Evolutionary conservation across 2,329 filamentous ascomycete species (phyloP), one percentile per base, ranked within the genome.

Genomic region (Epichloe baconii): DNA sequence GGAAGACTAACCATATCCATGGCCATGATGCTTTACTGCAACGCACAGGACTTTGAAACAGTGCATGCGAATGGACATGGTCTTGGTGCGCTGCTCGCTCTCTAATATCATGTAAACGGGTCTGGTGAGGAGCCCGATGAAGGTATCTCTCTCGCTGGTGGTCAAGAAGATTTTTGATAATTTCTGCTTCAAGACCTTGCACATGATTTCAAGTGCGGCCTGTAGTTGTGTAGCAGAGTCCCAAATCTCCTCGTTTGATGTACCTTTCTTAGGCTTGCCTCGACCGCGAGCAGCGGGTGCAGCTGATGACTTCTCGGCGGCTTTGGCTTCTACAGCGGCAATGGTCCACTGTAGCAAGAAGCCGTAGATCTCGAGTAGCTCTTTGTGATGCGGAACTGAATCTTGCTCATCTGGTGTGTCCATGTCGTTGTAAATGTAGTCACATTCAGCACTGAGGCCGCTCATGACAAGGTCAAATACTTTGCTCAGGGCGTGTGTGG

Each of bases 1-100:
- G 19, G 11, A 35, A 7, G 43, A 63, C 75, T 56, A 75, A 91
- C 88, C 90, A 65, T 95, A 96, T 58, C 86, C 93, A 67, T 98
- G 93, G 2, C 93, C 93, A 64, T 98, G 93, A 63, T 97, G 90
- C 71, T 98, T 98, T 54, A 98, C 83, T 37, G 94, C 90, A 59
- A 97, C 88, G 64, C 93, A 98, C 7, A 98, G 73, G 19, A 97
- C 89, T 67, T 95, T 95, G 76, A 96, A 98, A 52, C 86, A 87
- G 69, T 97, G 90, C 88, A 97, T 97, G 46, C 90, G 82, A 55
- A 97, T 91, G 4, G 85, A 75, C 26, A 83, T 93, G 61, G 79
- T 86, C 73, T 97, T 98, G 57, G 90, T 85, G 54, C 93, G 80
- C 63, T 90, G 84, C 67, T 98, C 93, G 66, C 86, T 96, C 70